Evolutionary conservation across 306 rosid species (phyloP).

Genomic region (Cicer chorassanicum): DNA sequence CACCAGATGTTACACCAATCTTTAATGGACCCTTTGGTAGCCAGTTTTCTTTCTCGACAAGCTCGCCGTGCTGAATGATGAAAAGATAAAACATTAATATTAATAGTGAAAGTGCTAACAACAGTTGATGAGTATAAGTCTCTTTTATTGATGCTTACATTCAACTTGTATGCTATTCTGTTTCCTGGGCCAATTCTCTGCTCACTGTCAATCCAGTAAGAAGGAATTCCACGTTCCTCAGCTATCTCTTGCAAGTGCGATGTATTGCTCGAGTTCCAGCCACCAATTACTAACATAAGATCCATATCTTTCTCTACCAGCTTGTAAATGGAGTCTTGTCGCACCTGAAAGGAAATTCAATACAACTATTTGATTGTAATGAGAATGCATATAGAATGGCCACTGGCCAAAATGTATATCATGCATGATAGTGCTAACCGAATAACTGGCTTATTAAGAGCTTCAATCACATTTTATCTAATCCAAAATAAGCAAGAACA

Average conservation of each 20-base stretch:
- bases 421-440: not conserved
- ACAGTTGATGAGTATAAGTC: conserved; percentile 20
- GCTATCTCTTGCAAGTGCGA: conserved; percentile 98
- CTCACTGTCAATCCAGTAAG: conserved; percentile 93
- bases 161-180: conserved; percentile 77
- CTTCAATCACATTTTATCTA: conserved; percentile 5
- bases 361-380: conserved; percentile 13
- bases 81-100: conserved; percentile 8
- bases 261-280: conserved; percentile 98
- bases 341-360: conserved; percentile 63
- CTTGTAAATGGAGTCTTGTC: conserved; percentile 98
- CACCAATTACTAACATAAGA: conserved; percentile 87
- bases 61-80: conserved; percentile 80
- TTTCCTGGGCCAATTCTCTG: conserved; percentile 96
- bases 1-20: conserved; percentile 94
- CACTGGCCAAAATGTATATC: not conserved
- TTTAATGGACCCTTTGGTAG: conserved; percentile 82
- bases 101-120: conserved; percentile 16
- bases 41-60: conserved; percentile 89
- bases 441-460: conserved; percentile 5
- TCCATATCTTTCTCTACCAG: conserved; percentile 81
- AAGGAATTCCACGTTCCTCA: conserved; percentile 88
- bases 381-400: not conserved
- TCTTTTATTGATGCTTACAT: conserved; percentile 55
- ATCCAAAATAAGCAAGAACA: conserved; percentile 20